Conservation (phyloP, 352 stramenopile genomes). For the Pythium coloratum region DNA sequence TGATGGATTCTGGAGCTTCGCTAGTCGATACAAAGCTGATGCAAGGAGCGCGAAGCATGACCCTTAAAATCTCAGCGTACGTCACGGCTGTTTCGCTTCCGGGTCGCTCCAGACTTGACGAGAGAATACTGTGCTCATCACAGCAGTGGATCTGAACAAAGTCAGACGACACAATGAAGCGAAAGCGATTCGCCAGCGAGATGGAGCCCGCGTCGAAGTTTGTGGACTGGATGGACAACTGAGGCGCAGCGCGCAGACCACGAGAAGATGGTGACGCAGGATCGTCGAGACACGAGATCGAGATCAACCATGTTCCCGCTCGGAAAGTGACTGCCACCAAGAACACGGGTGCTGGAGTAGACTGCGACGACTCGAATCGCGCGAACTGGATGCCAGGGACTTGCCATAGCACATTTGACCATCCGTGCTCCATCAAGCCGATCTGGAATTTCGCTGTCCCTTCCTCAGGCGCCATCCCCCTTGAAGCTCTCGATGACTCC, state of each 20-base stretch:
- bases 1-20: slow-evolving; percentile 49
- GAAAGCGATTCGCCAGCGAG: slow-evolving; percentile 13
- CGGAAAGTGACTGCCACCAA: slow-evolving; percentile 69
- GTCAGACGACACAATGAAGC: slow-evolving; percentile 15
- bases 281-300: slow-evolving; percentile 65
- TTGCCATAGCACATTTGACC: slow-evolving; percentile 82
- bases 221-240: slow-evolving; percentile 3
- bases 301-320: slow-evolving; percentile 71
- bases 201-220: not conserved
- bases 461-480: not conserved
- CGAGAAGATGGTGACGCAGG: slow-evolving; percentile 19
- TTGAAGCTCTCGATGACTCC: slow-evolving; percentile 22
- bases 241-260: not conserved
- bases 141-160: slow-evolving; percentile 60
- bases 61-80: slow-evolving; percentile 63
- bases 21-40: slow-evolving; percentile 51
- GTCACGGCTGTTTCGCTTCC: slow-evolving; percentile 36
- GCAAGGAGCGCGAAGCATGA: slow-evolving; percentile 35
- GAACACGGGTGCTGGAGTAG: slow-evolving; percentile 39
- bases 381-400: slow-evolving; percentile 84
- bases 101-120: slow-evolving; percentile 15
- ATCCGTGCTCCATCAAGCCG: slow-evolving; percentile 53
- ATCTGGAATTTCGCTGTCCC: slow-evolving; percentile 60
- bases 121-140: slow-evolving; percentile 52
- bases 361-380: slow-evolving; percentile 37